Evolutionary conservation across 441 rosid genomes (phyloP).

Genomic region (Metrosideros polymorpha): DNA sequence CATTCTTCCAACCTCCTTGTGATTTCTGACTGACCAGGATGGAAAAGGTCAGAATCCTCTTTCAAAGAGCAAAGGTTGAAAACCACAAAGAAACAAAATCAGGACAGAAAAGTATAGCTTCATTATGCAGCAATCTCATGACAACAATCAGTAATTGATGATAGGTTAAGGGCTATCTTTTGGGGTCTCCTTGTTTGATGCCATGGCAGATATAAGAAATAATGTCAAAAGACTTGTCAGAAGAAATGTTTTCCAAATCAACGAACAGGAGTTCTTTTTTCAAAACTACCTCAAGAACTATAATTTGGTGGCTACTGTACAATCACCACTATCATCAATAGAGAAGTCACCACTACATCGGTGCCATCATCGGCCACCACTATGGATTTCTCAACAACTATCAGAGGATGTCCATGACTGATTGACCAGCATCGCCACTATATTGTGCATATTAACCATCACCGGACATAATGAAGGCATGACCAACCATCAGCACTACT

Average conservation of each 20-base stretch:
- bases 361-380: neutral
- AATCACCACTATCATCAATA: neutral
- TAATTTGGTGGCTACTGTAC: neutral
- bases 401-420: neutral
- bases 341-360: neutral
- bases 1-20: conserved; percentile 85
- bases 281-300: neutral
- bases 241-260: neutral
- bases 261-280: neutral
- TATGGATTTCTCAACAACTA: neutral
- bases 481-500: neutral
- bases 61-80: conserved; percentile 6
- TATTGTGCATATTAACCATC: neutral
- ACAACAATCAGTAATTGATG: neutral
- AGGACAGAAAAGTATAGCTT: neutral
- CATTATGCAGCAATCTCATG: neutral
- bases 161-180: neutral
- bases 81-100: neutral
- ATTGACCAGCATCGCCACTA: neutral
- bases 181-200: neutral
- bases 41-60: conserved; percentile 49
- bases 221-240: neutral
- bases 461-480: neutral
- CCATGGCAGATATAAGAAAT: neutral
- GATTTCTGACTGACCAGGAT: conserved; percentile 97